Evolutionary conservation across 306 rosid species (phyloP).

Genomic region (Vachellia collinsii): DNA sequence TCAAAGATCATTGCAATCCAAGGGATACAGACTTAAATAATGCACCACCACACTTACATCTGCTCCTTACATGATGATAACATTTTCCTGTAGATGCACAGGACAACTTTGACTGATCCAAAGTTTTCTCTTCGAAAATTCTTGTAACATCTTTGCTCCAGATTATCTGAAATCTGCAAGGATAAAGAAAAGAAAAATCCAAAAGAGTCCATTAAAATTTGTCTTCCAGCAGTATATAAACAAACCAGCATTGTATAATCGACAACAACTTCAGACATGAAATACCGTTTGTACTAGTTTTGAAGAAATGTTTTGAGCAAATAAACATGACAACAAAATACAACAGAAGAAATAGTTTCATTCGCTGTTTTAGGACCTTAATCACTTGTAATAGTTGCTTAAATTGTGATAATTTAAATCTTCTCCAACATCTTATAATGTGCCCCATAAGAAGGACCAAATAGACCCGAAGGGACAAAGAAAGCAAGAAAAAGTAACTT

Average conservation of each 20-base stretch:
- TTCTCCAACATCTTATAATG: background rate
- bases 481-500: background rate
- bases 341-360: background rate
- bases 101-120: slow-evolving; percentile 76
- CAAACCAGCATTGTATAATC: background rate
- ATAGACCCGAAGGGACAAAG: background rate
- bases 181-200: slow-evolving; percentile 33
- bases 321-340: background rate
- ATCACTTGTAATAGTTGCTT: slow-evolving; percentile 20
- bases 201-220: slow-evolving; percentile 21
- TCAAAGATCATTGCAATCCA: background rate
- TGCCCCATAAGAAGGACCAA: background rate
- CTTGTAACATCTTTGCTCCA: slow-evolving; percentile 90
- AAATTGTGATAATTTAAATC: background rate
- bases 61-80: slow-evolving; percentile 81
- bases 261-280: slow-evolving; percentile 16
- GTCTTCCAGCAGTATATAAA: slow-evolving; percentile 15
- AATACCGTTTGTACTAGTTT: background rate
- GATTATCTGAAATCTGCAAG: slow-evolving; percentile 69
- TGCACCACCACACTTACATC: slow-evolving; percentile 69
- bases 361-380: slow-evolving; percentile 19
- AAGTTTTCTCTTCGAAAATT: slow-evolving; percentile 77
- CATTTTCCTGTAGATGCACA: slow-evolving; percentile 75
- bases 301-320: background rate
- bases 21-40: background rate